Evolutionary conservation across 495 filamentous ascomycete species (phyloP).

Genomic region (Annulohypoxylon maeteangense): DNA sequence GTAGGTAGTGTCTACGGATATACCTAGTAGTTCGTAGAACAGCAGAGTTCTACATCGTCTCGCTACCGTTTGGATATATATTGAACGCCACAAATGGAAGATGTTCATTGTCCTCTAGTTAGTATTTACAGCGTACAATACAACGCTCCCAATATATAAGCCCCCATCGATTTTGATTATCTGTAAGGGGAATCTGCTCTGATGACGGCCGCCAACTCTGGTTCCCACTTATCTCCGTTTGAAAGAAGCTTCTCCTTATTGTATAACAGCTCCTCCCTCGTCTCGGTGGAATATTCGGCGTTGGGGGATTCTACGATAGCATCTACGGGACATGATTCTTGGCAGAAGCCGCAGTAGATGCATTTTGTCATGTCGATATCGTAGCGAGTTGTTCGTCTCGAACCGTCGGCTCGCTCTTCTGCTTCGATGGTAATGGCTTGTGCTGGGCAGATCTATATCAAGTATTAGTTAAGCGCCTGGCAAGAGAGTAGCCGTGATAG

Average conservation of each 20-base stretch:
- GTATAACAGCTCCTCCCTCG: slow-evolving; percentile 94
- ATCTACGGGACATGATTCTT: slow-evolving; percentile 98
- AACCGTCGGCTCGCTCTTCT: slow-evolving; percentile 95
- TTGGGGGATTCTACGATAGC: slow-evolving; percentile 98
- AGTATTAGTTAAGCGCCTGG: slow-evolving; percentile 16
- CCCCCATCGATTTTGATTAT: slow-evolving; percentile 57
- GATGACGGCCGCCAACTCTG: slow-evolving; percentile 90
- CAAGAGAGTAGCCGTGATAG: background rate
- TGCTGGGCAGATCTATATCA: slow-evolving; percentile 82
- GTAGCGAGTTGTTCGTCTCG: slow-evolving; percentile 92
- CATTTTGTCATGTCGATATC: slow-evolving; percentile 99
- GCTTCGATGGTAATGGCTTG: slow-evolving; percentile 98
- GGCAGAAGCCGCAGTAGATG: slow-evolving; percentile 99
- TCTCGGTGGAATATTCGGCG: slow-evolving; percentile 97
- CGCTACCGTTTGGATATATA: background rate
- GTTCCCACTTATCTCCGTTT: slow-evolving; percentile 98
- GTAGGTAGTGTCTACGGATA: background rate
- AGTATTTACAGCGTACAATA: slow-evolving; percentile 43
- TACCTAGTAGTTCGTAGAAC: background rate
- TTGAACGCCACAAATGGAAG: slow-evolving; percentile 39
- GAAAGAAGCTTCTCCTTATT: slow-evolving; percentile 93
- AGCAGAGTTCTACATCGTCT: background rate
- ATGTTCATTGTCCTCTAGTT: slow-evolving; percentile 37
- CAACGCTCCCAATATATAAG: slow-evolving; percentile 17
- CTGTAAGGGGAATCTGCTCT: slow-evolving; percentile 90